Evolutionary conservation across 2,329 filamentous ascomycete species (phyloP).

Genomic region (Cryphonectria parasitica): DNA sequence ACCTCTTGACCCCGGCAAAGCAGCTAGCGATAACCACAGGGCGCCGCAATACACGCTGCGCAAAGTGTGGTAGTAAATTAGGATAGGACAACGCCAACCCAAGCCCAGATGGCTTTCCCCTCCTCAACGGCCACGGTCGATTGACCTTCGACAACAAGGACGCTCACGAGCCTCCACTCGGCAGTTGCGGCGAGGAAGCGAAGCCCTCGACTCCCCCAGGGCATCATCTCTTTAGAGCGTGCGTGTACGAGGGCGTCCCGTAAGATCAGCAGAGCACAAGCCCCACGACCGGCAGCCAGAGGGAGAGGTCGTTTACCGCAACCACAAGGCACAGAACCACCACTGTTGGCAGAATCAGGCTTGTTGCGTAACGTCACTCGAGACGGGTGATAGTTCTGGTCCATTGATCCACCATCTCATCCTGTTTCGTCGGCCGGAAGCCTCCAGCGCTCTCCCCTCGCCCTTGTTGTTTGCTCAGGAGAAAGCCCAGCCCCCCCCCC

Average conservation of each 20-base stretch:
- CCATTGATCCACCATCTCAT: slow-evolving; percentile 16
- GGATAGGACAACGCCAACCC: slow-evolving; percentile 12
- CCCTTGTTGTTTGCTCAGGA: slow-evolving; percentile 24
- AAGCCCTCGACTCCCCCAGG: not conserved
- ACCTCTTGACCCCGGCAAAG: slow-evolving; percentile 8
- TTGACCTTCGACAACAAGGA: slow-evolving; percentile 6
- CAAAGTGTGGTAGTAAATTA: not conserved
- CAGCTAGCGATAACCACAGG: slow-evolving; percentile 11
- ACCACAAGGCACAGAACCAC: slow-evolving; percentile 2
- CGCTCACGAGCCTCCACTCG: not conserved
- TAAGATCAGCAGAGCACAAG: slow-evolving; percentile 7
- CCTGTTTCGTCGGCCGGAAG: slow-evolving; percentile 13
- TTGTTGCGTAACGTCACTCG: slow-evolving; percentile 28
- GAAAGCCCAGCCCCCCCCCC: not conserved
- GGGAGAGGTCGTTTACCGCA: not conserved
- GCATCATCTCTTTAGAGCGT: slow-evolving; percentile 1
- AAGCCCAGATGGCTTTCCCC: slow-evolving; percentile 12
- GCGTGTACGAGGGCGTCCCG: slow-evolving; percentile 1
- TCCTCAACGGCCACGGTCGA: slow-evolving; percentile 16
- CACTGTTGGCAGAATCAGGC: slow-evolving; percentile 14
- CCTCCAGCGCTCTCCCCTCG: slow-evolving; percentile 9
- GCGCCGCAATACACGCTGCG: not conserved
- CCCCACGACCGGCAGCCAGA: not conserved
- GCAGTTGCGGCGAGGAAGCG: slow-evolving; percentile 4
- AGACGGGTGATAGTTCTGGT: slow-evolving; percentile 20